Percentiles rank a stretch among this genome's conserved stretches.
Conservation (phyloP, 441 rosid genomes). For the Flueggea neowawraea region DNA sequence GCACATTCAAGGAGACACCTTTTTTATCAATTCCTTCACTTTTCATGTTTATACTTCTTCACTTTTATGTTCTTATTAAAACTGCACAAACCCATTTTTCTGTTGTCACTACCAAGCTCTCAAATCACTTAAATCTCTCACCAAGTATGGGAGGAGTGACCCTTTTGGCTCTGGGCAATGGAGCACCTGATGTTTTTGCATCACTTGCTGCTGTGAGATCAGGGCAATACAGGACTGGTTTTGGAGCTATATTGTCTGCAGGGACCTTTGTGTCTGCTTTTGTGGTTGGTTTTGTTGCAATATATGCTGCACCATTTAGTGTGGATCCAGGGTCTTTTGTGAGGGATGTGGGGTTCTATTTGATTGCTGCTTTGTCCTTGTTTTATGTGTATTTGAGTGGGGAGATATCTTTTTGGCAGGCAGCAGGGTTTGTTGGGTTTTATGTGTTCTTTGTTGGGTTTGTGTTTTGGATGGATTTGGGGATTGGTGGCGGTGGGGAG, state of each 20-base stretch:
- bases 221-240: slow-evolving; percentile 86
- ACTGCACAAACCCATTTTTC: slow-evolving; percentile 97
- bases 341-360: slow-evolving; percentile 81
- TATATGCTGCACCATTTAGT: slow-evolving; percentile 78
- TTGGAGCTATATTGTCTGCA: slow-evolving; percentile 89
- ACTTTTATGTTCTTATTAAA: slow-evolving; percentile 85
- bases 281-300: slow-evolving; percentile 93
- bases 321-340: slow-evolving; percentile 70
- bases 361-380: slow-evolving; percentile 64
- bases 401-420: slow-evolving; percentile 94
- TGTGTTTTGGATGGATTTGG: slow-evolving; percentile 96
- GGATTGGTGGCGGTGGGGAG: slow-evolving; percentile 18
- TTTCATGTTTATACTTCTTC: slow-evolving; percentile 56
- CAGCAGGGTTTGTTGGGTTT: slow-evolving; percentile 79
- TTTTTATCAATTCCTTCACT: slow-evolving; percentile 54
- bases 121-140: slow-evolving; percentile 61
- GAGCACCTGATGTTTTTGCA: slow-evolving; percentile 93
- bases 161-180: slow-evolving; percentile 90
- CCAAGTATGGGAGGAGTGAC: slow-evolving; percentile 96
- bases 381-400: slow-evolving; percentile 94
- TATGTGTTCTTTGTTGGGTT: slow-evolving; percentile 87
- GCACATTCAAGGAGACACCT: slow-evolving; percentile 41
- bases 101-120: slow-evolving; percentile 79
- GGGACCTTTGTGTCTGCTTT: slow-evolving; percentile 91
- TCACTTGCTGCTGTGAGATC: slow-evolving; percentile 80